phyloP scores from a whole-genome alignment of 495 filamentous ascomycete genomes.

The Sporormia fimetaria region DNA sequence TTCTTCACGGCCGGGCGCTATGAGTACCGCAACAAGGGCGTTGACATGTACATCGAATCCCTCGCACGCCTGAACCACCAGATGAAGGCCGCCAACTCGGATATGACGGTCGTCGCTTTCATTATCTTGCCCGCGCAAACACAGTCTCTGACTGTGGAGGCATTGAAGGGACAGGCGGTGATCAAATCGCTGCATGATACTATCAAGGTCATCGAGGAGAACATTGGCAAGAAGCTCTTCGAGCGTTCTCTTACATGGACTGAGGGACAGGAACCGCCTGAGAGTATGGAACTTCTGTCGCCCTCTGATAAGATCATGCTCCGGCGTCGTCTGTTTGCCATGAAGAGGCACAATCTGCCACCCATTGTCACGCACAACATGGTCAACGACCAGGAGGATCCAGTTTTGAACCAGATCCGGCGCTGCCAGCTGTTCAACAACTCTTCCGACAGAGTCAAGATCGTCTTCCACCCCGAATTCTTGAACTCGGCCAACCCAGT shows the following conservation, averaged over 20 bases:
- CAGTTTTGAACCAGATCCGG: conserved; percentile 90
- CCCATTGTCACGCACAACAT: conserved; percentile 99
- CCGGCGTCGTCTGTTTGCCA: conserved; percentile 81
- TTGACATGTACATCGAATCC: conserved; percentile 98
- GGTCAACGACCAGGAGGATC: conserved; percentile 85
- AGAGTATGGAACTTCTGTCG: conserved; percentile 88
- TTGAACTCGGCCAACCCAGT: conserved; percentile 91
- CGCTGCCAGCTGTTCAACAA: conserved; percentile 96
- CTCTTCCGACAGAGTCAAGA: conserved; percentile 85
- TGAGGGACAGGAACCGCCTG: conserved; percentile 82
- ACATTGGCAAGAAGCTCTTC: conserved; percentile 86
- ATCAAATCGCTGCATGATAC: conserved; percentile 94
- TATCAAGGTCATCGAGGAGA: conserved; percentile 75
- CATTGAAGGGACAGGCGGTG: conserved; percentile 90
- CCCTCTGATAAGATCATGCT: conserved; percentile 88
- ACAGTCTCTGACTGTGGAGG: conserved; percentile 89
- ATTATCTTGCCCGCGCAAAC: conserved; percentile 99
- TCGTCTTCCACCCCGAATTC: conserved; percentile 97
- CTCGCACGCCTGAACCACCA: conserved; percentile 88
- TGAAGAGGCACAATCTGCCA: conserved; percentile 82
- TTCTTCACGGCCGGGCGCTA: conserved; percentile 95
- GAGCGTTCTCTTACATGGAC: conserved; percentile 89
- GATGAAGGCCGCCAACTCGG: conserved; percentile 72
- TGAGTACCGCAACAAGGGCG: conserved; percentile 95
- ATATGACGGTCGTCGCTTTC: conserved; percentile 95